Conservation (phyloP, 768 basidiomycete species). For the Lentinula lateritia region DNA sequence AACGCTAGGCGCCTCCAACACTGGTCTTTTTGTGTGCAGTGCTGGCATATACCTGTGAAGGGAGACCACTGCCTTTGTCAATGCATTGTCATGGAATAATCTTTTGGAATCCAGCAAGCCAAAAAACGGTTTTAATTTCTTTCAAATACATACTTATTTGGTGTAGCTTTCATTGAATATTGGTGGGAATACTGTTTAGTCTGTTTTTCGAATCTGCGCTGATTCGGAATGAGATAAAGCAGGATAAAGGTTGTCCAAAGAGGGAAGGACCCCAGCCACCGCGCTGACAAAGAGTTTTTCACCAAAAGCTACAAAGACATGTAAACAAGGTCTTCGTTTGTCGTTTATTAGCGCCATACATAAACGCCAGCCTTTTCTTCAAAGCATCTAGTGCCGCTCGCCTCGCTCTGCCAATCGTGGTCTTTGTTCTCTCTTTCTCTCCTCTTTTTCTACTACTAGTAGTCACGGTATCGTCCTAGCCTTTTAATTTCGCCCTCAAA, state of each 20-base stretch:
- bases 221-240: neutral
- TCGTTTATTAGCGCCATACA: neutral
- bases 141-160: too few relatives aligned
- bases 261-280: neutral
- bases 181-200: neutral
- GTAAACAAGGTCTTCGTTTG: neutral
- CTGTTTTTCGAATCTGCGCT: neutral
- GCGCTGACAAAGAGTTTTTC: neutral
- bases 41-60: neutral
- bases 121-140: too few relatives aligned
- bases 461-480: conserved; percentile 15
- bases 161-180: neutral
- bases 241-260: neutral
- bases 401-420: conserved; percentile 19
- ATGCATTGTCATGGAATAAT: too few relatives aligned
- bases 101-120: too few relatives aligned
- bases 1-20: neutral
- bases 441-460: conserved; percentile 5
- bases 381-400: neutral
- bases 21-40: neutral
- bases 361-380: neutral
- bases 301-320: neutral
- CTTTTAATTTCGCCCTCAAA: conserved; percentile 10
- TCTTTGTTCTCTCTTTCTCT: conserved; percentile 4
- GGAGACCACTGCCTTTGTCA: neutral